Base-by-base conservation (phyloP, 1,284 basidiomycete species). In the Pseudozyma thailandica region DNA sequence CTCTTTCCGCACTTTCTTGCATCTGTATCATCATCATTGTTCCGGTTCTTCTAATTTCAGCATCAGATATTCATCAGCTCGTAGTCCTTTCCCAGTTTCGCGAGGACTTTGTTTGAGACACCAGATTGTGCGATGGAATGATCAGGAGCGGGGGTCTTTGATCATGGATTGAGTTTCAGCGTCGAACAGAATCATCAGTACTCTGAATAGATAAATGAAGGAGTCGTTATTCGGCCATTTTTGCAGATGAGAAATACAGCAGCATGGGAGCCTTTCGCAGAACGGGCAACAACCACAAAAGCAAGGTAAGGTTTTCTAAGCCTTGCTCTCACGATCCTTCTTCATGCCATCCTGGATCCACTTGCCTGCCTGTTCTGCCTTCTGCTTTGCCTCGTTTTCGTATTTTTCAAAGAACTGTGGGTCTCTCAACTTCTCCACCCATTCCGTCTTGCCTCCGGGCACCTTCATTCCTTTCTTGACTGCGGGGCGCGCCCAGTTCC, bases 311-410 rank as follows among this genome's bases (percentile, higher is more conserved):
- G n/a, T 5, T 21, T 23, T 25, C 28, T 46, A 71, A 21, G 50
- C 71, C 53, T 62, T 63, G 56, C 46, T 44, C 12, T 63, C 66
- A 20, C 54, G 62, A 50, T 56, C 70, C 27, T 72, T 61, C 61
- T 65, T 65, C 69, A 72, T 72, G 2, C 62, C 69, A 25, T 72
- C 69, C 48, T 72, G 61, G 28, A 72, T 65, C 69, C 69, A 65
- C 42, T 58, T 65, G 13, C 42, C 47, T 0, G 62, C 62, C 26
- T 48, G 16, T 1, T 62, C 69, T 1, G 61, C 58, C 37, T 55
- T 60, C 57, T 71, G 33, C 12, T 59, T 27, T 2, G 66, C 66
- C 44, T 70, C 60, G 20, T 54, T 42, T 1, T 37, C 31, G 33
- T 70, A 41, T 12, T 16, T 27, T 16, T 44, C 44, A 12, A 51